Base-by-base conservation (phyloP, 148 eudicot species). In the Drosera capensis region DNA sequence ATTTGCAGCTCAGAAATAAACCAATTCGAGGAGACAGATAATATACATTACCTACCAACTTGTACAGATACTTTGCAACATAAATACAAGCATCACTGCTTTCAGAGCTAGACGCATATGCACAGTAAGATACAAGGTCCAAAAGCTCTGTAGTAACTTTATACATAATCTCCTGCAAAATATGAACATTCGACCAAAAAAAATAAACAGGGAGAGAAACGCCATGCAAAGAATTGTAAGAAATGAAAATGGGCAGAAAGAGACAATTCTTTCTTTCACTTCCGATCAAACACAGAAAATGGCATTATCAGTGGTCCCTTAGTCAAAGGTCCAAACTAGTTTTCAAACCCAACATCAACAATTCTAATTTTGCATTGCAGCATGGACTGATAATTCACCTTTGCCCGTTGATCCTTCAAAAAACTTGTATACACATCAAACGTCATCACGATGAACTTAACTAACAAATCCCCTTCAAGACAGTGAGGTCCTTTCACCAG, bases 91-190 rank as follows among this genome's bases (percentile, higher is more conserved):
- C 35, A 49, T 35, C 40, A 23, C 29, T 25, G 47, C 60, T 40
- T 46, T 70, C 68, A 49, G 58, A 44, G 20, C 62, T 79, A 54
- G 87, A 84, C 64, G 68, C 74, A 51, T 52, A 52, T 64, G 78
- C 71, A 70, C 70, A 80, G 59, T 63, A 69, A 42, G 54, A 53
- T 41, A 71, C 72, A 61, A 84, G 72, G 59, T 75, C 77, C 42
- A 78, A 56, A 66, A 80, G 71, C 23, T 77, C 85, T 23, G 48
- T 46, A 16, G 48, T 17, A 7, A 52, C 58, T 40, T 59, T 65
- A 40, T 51, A 59, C 41, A 7, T 36, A 36, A 43, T 68, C 24
- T 45, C 82, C 99, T 90, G 79, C 54, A 65, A 65, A 49, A 46
- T 17, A 65, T 25, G 55, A 36, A 2, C 28, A 40, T 25, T 39